These are phyloP conservation scores for Phytophthora kernoviae DNA, from an alignment of 352 stramenopile genomes.

Conservation along the genomic window DNA sequence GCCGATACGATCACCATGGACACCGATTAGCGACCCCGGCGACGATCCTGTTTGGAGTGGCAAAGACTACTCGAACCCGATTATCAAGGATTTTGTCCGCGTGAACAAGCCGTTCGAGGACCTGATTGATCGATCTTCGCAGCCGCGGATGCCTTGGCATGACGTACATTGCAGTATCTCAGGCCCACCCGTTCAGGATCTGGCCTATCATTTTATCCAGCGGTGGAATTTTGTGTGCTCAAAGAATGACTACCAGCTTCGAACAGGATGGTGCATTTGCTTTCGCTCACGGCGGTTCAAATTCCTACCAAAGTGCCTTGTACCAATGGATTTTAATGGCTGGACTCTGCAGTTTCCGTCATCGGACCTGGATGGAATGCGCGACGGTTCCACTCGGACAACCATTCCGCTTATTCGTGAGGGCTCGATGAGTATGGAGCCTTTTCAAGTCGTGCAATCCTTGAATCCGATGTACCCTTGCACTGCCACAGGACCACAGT, in stretches of 20 bases:
- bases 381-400: slow-evolving; percentile 36
- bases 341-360: slow-evolving; percentile 80
- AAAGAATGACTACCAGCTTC: slow-evolving; percentile 88
- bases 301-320: slow-evolving; percentile 80
- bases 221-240: slow-evolving; percentile 92
- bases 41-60: slow-evolving; percentile 74
- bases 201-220: slow-evolving; percentile 91
- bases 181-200: slow-evolving; percentile 79
- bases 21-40: slow-evolving; percentile 77
- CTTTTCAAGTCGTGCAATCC: slow-evolving; percentile 57
- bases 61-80: slow-evolving; percentile 90
- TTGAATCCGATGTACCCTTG: slow-evolving; percentile 43
- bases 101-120: slow-evolving; percentile 88
- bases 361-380: slow-evolving; percentile 47
- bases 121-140: slow-evolving; percentile 73
- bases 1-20: slow-evolving; percentile 83
- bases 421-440: slow-evolving; percentile 62
- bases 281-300: slow-evolving; percentile 84
- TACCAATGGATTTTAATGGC: slow-evolving; percentile 88
- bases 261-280: slow-evolving; percentile 89
- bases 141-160: slow-evolving; percentile 91
- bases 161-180: slow-evolving; percentile 89
- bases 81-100: slow-evolving; percentile 90
- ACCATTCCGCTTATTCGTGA: slow-evolving; percentile 60
- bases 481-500: slow-evolving; percentile 32